Percentiles rank a stretch among this genome's conserved stretches.
Conservation (phyloP, 352 stramenopile species). For the Phytophthora sansomeana region DNA sequence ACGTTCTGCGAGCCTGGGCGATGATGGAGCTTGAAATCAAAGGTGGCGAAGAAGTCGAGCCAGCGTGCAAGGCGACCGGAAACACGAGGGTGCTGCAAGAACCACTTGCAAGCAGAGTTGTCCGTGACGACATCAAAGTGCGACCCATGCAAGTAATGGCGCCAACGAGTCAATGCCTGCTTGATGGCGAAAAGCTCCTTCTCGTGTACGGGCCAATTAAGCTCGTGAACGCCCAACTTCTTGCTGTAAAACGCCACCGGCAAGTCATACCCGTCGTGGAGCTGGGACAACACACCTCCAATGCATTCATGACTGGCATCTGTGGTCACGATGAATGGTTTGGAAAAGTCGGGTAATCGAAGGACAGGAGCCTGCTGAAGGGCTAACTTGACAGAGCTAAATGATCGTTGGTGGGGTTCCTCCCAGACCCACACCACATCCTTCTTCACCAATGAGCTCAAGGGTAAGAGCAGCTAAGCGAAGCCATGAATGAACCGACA, state of each 20-base stretch:
- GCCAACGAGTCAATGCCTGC: neutral
- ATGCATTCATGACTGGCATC: constrained; percentile 31
- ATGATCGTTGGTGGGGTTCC: no score
- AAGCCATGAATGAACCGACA: constrained; percentile 29
- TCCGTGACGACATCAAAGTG: constrained; percentile 3
- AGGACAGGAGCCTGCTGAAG: constrained; percentile 38
- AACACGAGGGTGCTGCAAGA: constrained; percentile 9
- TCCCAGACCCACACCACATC: neutral
- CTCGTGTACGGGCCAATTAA: constrained; percentile 1
- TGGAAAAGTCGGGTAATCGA: constrained; percentile 26
- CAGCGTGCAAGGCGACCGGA: constrained; percentile 1
- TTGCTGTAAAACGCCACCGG: constrained; percentile 5
- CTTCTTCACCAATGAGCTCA: constrained; percentile 5
- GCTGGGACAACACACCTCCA: neutral
- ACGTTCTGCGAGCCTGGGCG: neutral
- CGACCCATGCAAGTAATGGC: constrained; percentile 1
- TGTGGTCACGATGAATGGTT: constrained; percentile 41
- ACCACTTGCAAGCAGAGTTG: constrained; percentile 9
- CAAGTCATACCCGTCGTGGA: constrained; percentile 8
- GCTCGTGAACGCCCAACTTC: neutral
- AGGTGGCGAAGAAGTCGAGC: neutral
- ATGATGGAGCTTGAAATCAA: constrained; percentile 4
- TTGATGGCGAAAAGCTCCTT: constrained; percentile 3
- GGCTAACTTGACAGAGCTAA: constrained; percentile 14
- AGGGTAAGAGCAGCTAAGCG: constrained; percentile 6